Conservation (phyloP, 2,329 filamentous ascomycete genomes). For the Clarireedia monteithiana region DNA sequence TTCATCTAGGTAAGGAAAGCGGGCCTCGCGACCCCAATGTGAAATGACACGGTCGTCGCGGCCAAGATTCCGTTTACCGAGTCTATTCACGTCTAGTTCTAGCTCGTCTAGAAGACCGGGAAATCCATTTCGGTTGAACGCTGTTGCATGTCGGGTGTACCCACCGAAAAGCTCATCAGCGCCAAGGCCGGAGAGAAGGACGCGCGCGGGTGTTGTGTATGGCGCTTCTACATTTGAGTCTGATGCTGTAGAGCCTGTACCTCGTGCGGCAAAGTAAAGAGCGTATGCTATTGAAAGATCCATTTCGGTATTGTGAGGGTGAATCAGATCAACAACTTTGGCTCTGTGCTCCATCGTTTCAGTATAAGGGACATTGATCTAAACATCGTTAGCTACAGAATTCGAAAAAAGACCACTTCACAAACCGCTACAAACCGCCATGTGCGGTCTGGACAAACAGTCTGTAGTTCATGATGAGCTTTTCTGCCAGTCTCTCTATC, state of each 20-base stretch:
- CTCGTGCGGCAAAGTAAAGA: constrained; percentile 89
- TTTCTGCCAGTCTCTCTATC: constrained; percentile 81
- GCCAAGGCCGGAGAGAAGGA: constrained; percentile 85
- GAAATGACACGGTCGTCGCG: constrained; percentile 88
- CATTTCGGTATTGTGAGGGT: constrained; percentile 97
- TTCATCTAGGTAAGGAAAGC: constrained; percentile 90
- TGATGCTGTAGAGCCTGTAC: constrained; percentile 38
- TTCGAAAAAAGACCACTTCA: constrained; percentile 4
- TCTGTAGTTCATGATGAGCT: constrained; percentile 67
- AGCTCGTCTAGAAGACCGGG: constrained; percentile 71
- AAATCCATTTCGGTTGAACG: constrained; percentile 64
- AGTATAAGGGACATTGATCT: constrained; percentile 74
- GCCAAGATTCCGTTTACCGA: constrained; percentile 91
- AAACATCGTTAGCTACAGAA: constrained; percentile 9
- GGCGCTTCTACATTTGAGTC: constrained; percentile 10
- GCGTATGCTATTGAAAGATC: constrained; percentile 90
- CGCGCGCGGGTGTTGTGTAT: constrained; percentile 67
- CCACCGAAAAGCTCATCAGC: constrained; percentile 96
- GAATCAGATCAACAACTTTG: constrained; percentile 68
- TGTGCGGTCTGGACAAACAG: constrained; percentile 57
- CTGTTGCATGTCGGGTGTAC: constrained; percentile 75
- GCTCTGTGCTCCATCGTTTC: constrained; percentile 63
- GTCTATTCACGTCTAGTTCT: constrained; percentile 71
- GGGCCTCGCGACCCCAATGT: constrained; percentile 79
- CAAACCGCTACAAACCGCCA: constrained; percentile 78